Evolutionary conservation across 192 early-diverging fungal species (phyloP).

Genomic region (Mortierella antarctica): DNA sequence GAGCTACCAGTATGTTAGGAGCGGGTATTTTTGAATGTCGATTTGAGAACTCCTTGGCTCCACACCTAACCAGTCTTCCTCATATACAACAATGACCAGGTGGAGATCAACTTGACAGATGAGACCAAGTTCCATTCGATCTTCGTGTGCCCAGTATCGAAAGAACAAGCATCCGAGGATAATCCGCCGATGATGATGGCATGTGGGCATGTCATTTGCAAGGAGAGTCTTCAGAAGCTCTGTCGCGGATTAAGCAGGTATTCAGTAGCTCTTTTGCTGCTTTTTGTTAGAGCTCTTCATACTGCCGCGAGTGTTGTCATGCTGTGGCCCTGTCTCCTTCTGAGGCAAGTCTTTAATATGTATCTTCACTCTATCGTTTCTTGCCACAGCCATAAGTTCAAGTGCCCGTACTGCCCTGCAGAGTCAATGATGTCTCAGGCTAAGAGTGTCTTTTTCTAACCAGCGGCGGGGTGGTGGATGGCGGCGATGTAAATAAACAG

Average conservation of each 20-base stretch:
- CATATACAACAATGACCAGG: slow-evolving; percentile 17
- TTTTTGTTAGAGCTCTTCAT: neutral
- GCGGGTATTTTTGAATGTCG: neutral
- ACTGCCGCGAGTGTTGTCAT: neutral
- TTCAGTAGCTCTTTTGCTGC: neutral
- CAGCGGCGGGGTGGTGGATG: too few species aligned
- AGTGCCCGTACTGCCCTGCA: slow-evolving; percentile 97
- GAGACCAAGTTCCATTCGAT: slow-evolving; percentile 93
- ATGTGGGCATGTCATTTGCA: slow-evolving; percentile 97
- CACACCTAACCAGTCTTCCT: neutral
- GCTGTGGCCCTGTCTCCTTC: too few species aligned
- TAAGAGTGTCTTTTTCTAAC: slow-evolving; percentile 81
- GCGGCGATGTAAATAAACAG: neutral
- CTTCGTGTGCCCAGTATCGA: slow-evolving; percentile 96
- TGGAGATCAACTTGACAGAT: slow-evolving; percentile 90
- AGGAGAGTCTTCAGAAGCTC: slow-evolving; percentile 88
- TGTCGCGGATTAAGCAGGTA: slow-evolving; percentile 72
- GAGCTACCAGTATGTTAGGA: slow-evolving; percentile 86
- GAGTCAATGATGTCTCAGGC: slow-evolving; percentile 85
- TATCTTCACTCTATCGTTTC: slow-evolving; percentile 13
- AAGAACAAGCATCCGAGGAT: slow-evolving; percentile 91
- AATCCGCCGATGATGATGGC: slow-evolving; percentile 99
- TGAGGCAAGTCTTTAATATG: neutral
- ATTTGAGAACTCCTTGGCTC: neutral
- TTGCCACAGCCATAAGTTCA: slow-evolving; percentile 72